Base-by-base conservation (phyloP, 306 rosid species). In the Canavalia gladiata region DNA sequence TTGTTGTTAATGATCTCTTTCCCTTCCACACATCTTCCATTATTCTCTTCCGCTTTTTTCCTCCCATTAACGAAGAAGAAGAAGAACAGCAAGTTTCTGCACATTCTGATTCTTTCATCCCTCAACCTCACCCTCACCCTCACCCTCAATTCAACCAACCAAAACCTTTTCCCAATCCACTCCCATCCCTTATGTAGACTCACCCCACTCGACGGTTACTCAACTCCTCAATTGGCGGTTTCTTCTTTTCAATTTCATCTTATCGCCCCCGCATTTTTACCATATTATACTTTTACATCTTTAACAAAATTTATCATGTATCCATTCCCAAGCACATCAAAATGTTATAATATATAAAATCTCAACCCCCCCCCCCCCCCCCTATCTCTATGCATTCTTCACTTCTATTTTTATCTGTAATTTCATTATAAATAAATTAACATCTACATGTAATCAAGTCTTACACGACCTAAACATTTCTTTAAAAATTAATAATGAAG, bases 201-300 rank as follows among this genome's bases (percentile, higher is more conserved):
- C 25, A 2, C 49, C 9, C 25, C 39, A 45, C 63, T 1, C 7
- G 35, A 62, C 85, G 55, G 76, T 82, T 66, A 82, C 59, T 68
- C 52, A 11, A 43, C 76, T 54, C 42, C 66, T 55, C 63, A 47
- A 39, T 46, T 42, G 71, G 41, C 81, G 45, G 81, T 75, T 82
- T 74, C 51, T 54, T 18, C 13, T 52, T n/a, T 29, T 6, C 1
- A 1, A 6, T 43, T 6, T 18, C 41, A 2, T 37, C 41, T 37
- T 37, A 37, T 37, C 2, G 2, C 41, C 41, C 41, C 41, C 41
- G 3, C 41, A 37, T 37, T 37, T 37, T 37, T 37, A 37, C 41
- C 41, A 37, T 37, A 2, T 4, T 37, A 37, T 37, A 2, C 4
- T 2, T 2, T 4, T 37, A 4, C 41, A 2, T 37, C 41, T 37